Conservation (phyloP, 75 land plant species). For the Selaginella moellendorffii region DNA sequence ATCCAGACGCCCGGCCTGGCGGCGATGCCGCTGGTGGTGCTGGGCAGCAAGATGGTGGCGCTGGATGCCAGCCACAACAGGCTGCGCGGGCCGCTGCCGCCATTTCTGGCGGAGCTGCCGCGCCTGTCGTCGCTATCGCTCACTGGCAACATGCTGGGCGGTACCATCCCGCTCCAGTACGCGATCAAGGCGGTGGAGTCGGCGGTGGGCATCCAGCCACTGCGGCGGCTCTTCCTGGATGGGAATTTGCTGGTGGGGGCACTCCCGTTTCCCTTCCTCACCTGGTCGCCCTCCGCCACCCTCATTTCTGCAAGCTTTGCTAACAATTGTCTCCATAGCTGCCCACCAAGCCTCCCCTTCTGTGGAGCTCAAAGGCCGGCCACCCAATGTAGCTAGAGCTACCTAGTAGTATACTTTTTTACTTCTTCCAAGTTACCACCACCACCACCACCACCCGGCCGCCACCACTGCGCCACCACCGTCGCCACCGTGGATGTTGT, state of each 20-base stretch:
- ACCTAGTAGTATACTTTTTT: too few species aligned
- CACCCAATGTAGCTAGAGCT: too few species aligned
- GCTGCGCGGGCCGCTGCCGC: slow-evolving; percentile 33
- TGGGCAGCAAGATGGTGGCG: slow-evolving; percentile 30
- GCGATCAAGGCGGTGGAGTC: slow-evolving; percentile 12
- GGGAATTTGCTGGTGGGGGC: slow-evolving; percentile 47
- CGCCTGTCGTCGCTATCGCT: slow-evolving; percentile 33
- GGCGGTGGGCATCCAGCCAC: slow-evolving; percentile 7
- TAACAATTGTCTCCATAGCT: slow-evolving; percentile 40
- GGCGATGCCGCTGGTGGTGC: neutral
- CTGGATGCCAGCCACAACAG: slow-evolving; percentile 44
- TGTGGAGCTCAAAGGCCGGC: slow-evolving; percentile 12
- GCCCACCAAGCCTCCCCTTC: slow-evolving; percentile 23
- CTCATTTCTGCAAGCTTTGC: slow-evolving; percentile 38
- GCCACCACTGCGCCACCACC: too few species aligned
- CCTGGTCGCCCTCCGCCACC: neutral
- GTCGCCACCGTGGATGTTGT: too few species aligned
- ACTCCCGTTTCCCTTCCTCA: slow-evolving; percentile 29
- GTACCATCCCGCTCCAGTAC: slow-evolving; percentile 36
- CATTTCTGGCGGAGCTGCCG: slow-evolving; percentile 18
- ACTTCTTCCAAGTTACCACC: too few species aligned
- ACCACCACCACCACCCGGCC: too few species aligned
- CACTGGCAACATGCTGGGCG: slow-evolving; percentile 36
- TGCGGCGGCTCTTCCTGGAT: slow-evolving; percentile 38
- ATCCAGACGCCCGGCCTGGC: slow-evolving; percentile 2